Conservation (phyloP, 2,329 filamentous ascomycete genomes). For the Penicillium verrucosum region DNA sequence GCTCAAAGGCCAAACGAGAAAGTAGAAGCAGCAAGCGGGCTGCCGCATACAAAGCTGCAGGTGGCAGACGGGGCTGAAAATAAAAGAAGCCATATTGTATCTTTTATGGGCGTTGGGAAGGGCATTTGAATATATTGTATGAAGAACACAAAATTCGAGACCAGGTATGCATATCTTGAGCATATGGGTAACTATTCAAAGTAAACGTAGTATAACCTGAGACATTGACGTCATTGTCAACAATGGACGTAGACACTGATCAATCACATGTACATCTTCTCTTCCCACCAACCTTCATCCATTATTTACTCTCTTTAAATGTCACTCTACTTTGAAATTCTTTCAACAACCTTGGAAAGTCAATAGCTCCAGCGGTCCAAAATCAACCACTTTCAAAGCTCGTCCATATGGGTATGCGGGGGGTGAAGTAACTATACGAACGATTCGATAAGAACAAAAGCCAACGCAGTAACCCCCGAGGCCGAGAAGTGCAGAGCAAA, state of each 20-base stretch:
- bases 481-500: neutral
- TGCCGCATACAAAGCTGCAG: conserved; percentile 42
- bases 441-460: neutral
- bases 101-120: conserved; percentile 20
- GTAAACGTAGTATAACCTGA: neutral
- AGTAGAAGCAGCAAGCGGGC: conserved; percentile 43
- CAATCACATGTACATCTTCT: neutral
- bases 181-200: neutral
- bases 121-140: conserved; percentile 18
- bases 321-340: neutral
- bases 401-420: neutral
- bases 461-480: neutral
- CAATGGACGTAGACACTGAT: neutral
- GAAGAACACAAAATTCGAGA: conserved; percentile 2
- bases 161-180: neutral
- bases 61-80: conserved; percentile 29
- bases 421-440: neutral
- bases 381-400: neutral
- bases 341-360: no score
- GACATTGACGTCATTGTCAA: conserved; percentile 3
- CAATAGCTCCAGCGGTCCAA: neutral
- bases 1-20: conserved; percentile 41
- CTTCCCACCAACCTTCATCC: neutral
- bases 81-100: conserved; percentile 14
- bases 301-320: neutral